Evolutionary conservation across 2,329 filamentous ascomycete genomes (phyloP), one percentile per base, ranked within the genome.

Genomic region (Claviceps sp.): DNA sequence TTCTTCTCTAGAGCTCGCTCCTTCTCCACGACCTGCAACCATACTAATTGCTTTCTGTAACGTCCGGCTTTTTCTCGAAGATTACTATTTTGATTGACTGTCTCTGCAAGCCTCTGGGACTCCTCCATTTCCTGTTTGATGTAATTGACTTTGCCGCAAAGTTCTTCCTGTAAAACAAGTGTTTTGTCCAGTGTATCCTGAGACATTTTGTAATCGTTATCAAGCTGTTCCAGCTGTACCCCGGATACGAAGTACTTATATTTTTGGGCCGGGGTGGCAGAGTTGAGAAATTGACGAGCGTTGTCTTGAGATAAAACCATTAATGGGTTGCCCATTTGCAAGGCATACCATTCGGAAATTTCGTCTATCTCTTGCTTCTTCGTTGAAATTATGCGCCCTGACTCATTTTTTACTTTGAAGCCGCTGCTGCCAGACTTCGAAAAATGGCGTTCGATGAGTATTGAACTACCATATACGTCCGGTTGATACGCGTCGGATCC

Each of bases 241-340:
- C 93, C 93, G 60, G 90, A 89, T 54, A 95, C 79, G 63, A 98
- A 98, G 62, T 96, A 96, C 59, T 88, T 93, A 74, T 97, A 98
- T 65, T 98, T 98, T 54, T 91, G 83, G 3, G 79, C 72, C 0
- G 89, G 80, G 2, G 82, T 86, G 13, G 93, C 91, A 38, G 84
- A 80, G 62, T 91, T 95, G 44, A 98, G 76, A 61, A 98, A 98
- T 54, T 95, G 87, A 11, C 93, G 82, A 11, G 93, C 93, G 67
- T 90, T 89, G 64, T 98, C 93, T 66, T 98, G 93, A 0, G 90
- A 95, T 18, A 98, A 75, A 6, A 97, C 87, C 54, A 94, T 97
- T 72, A 98, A 84, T 0, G 93, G 93, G 60, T 98, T 98, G 63
- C 97, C 91, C 53, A 98, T 89, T 65, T 97, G 91, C 43, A 98